phyloP scores from a whole-genome alignment of 1,284 basidiomycete species.

The Singerocomus inundabilis region DNA sequence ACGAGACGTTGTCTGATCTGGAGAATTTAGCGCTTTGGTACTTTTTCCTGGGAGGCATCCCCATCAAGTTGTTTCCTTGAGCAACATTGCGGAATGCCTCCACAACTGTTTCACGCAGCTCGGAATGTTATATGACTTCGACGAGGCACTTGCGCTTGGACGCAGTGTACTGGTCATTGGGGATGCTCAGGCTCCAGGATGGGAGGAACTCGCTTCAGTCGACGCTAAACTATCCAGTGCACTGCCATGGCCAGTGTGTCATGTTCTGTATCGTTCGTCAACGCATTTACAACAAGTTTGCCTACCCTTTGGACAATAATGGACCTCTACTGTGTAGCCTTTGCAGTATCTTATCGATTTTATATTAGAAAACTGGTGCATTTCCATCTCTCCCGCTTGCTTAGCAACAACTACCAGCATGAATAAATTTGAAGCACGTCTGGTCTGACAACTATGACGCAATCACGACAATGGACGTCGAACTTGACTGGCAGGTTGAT shows the following conservation, averaged over 20 bases:
- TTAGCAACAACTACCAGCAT: not conserved
- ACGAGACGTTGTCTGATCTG: too few species aligned
- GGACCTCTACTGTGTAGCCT: conserved; percentile 11
- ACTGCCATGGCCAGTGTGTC: conserved; percentile 7
- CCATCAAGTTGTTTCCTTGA: too few species aligned
- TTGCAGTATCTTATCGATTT: conserved; percentile 1
- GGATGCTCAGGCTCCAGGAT: too few species aligned
- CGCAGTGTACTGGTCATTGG: too few species aligned
- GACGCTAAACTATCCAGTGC: too few species aligned
- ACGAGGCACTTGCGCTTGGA: too few species aligned
- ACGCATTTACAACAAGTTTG: conserved; percentile 6
- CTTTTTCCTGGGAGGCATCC: too few species aligned
- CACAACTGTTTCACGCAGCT: too few species aligned
- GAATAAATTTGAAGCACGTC: conserved; percentile 6
- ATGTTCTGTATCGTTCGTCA: conserved; percentile 5
- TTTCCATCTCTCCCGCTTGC: not conserved
- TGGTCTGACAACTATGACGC: conserved; percentile 78
- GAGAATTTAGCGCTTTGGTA: too few species aligned
- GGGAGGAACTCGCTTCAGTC: too few species aligned
- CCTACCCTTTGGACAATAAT: conserved; percentile 1
- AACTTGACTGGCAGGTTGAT: conserved; percentile 84
- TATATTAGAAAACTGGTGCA: not conserved
- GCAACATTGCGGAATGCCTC: too few species aligned
- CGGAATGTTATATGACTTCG: too few species aligned
- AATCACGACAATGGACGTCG: conserved; percentile 65